Conservation (phyloP, 305 asterid species). For the Fraxinus xanthoxyloides region DNA sequence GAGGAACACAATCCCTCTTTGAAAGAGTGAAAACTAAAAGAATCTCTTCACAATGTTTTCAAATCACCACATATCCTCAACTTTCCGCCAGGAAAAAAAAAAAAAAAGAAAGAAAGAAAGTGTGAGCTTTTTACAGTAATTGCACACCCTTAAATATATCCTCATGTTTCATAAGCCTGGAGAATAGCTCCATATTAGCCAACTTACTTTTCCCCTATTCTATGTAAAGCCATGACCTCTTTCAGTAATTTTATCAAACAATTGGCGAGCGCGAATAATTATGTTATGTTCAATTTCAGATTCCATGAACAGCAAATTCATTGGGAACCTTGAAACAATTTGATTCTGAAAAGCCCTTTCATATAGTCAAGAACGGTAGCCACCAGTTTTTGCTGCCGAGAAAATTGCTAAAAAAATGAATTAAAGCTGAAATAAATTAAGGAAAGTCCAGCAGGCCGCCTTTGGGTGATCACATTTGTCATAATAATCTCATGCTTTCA, state of each 20-base stretch:
- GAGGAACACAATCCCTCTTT: conserved; percentile 43
- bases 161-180: conserved; percentile 38
- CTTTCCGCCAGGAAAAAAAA: conserved; percentile 45
- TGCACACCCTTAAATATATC: conserved; percentile 43
- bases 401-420: not conserved
- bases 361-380: not conserved
- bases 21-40: conserved; percentile 51
- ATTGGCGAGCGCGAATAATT: conserved; percentile 40
- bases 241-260: conserved; percentile 42
- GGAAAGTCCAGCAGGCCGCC: too few species aligned
- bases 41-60: conserved; percentile 40
- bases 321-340: conserved; percentile 38
- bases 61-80: conserved; percentile 34
- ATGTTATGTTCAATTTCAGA: conserved; percentile 28
- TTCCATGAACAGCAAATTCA: conserved; percentile 38
- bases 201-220: conserved; percentile 31
- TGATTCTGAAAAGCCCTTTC: not conserved
- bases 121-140: conserved; percentile 47
- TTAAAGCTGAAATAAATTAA: too few species aligned
- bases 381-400: not conserved
- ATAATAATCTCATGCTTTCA: too few species aligned
- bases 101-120: too few species aligned
- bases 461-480: too few species aligned
- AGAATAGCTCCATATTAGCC: conserved; percentile 35
- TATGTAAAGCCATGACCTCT: conserved; percentile 37